Evolutionary conservation across 108 stramenopile genomes (phyloP), one percentile per base, ranked within the genome.

Genomic region (Fistulifera pelliculosa): DNA sequence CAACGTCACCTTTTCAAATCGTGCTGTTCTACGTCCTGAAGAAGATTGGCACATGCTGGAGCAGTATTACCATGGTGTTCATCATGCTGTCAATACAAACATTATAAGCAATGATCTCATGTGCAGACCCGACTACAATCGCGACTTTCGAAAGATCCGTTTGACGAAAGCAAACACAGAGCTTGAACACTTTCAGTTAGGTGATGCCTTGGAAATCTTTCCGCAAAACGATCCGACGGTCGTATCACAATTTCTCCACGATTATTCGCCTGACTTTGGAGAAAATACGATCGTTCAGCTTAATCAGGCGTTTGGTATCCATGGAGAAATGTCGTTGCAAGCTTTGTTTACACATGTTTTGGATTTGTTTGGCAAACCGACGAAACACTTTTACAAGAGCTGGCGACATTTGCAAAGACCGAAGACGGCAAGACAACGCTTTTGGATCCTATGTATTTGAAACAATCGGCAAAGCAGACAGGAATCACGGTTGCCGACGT

Each of bases 181-280:
- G 8, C 31, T 35, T 35, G 31, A 35, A 35, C 31, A 35, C 8
- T 84, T 80, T 28, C 71, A 77, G 44, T 58, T 78, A 17, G 83
- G 83, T n/a, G 83, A 80, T 53, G 71, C 79, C 1, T 65, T 84
- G 41, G 83, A 80, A 38, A 80, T 84, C 24, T 84, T 75, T 62
- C 76, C 76, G 0, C 65, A 68, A 1, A 84, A 84, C 56, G 74
- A 78, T 39, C 54, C 41, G 16, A 49, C n/a, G 10, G 64, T 65
- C 4, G 83, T 84, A 21, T 50, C 53, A 12, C 61, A 64, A 11
- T 84, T 80, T 53, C 49, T 84, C 11, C 71, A 69, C 48, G 63
- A 43, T 16, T 84, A 84, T 58, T 67, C 71, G 16, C 53, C 61
- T 12, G 79, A 80, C 19, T 80, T 58, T 45, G 79, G 74, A 26